Conservation (phyloP, 768 basidiomycete species). For the Leucocoprinus leucothites region DNA sequence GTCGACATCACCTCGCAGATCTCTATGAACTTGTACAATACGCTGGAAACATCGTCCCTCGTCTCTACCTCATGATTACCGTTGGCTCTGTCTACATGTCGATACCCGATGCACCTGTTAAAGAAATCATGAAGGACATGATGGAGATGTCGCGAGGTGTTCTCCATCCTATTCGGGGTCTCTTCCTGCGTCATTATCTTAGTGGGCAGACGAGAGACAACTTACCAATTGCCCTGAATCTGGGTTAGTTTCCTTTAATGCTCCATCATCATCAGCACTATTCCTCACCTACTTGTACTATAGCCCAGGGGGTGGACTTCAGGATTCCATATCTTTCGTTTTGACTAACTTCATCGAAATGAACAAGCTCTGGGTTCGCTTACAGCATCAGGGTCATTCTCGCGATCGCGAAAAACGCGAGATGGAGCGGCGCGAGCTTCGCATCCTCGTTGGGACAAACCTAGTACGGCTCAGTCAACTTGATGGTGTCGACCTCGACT, state of each 20-base stretch:
- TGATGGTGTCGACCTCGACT: constrained; percentile 92
- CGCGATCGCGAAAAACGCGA: constrained; percentile 97
- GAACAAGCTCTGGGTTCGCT: constrained; percentile 99
- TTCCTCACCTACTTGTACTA: not conserved
- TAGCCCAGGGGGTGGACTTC: constrained; percentile 84
- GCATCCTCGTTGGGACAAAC: constrained; percentile 97
- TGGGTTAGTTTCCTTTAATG: constrained; percentile 59
- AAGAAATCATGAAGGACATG: constrained; percentile 99
- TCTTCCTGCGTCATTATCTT: constrained; percentile 95
- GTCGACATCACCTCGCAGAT: constrained; percentile 95
- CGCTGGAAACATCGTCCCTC: constrained; percentile 92
- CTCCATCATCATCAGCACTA: not conserved
- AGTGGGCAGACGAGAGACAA: constrained; percentile 96
- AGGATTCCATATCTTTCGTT: constrained; percentile 94
- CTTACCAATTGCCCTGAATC: constrained; percentile 82
- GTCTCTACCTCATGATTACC: constrained; percentile 97
- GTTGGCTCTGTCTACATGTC: constrained; percentile 99
- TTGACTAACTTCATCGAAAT: constrained; percentile 99
- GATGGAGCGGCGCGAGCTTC: constrained; percentile 89
- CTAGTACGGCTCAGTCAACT: constrained; percentile 93
- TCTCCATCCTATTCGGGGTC: constrained; percentile 92
- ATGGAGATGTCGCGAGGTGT: constrained; percentile 99
- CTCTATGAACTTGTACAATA: constrained; percentile 99
- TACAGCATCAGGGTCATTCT: constrained; percentile 97
- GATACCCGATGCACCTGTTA: constrained; percentile 92